Evolutionary conservation across 352 stramenopile species (phyloP), one percentile per base, ranked within the genome.

Genomic region (Phytophthora colocasiae): DNA sequence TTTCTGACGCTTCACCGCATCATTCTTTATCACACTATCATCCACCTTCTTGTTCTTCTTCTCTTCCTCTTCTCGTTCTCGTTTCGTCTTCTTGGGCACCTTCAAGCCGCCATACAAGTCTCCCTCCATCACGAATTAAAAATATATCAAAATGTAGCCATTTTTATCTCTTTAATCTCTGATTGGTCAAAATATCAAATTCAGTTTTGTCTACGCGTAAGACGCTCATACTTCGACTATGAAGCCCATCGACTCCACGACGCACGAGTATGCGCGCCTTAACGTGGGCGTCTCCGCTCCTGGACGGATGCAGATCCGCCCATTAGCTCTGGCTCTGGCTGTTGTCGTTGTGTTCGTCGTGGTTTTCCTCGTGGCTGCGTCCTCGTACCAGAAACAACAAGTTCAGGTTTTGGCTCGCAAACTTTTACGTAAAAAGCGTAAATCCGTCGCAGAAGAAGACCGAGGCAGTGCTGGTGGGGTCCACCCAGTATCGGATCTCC

Each of bases 371-470:
- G 71, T 95, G 40, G 72, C 78, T 4, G 79, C 83, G 54, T 91
- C 86, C 4, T 92, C 84, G 10, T 91, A 95, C 64, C 86, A 91
- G 71, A 85, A 84, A 58, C 84, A 95, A 58, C 74, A 87, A 49
- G 72, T 95, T 43, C 86, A 91, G 74, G 67, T 92, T 65, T 87
- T 95, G 81, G 84, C 86, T 24, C 82, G 85, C 58, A 91, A 91
- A 53, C 69, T 92, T 52, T 70, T 95, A 49, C 83, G 83, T 43
- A 79, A 89, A 59, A 92, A 92, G 66, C 81, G 73, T 41, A 71
- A 71, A 32, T 80, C 75, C 14, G 63, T 83, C 49, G 63, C 57
- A 22, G 71, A 83, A 2, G 69, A 85, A 17, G 68, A 78, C 66
- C 78, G 29, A 32, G 29, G 17, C 8, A 34, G 45, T 12, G 17